These are phyloP conservation scores for Aspergillus leporis DNA, from an alignment of 495 filamentous ascomycete genomes.

Conservation along the genomic window DNA sequence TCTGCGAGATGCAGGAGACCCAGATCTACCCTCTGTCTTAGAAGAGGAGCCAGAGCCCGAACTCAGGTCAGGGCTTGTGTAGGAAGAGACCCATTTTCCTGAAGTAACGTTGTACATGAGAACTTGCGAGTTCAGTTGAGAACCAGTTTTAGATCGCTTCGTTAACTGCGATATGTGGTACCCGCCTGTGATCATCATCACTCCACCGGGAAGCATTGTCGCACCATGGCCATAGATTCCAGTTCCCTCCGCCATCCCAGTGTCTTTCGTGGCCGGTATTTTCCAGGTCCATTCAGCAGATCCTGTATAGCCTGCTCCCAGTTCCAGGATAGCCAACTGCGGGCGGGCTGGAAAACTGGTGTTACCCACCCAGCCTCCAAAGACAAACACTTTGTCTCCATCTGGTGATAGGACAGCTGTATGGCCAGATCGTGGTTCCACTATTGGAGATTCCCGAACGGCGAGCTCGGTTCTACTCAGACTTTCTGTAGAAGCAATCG, in stretches of 20 bases:
- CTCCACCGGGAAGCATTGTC: slow-evolving; percentile 75
- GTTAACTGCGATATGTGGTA: slow-evolving; percentile 61
- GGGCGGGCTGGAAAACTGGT: slow-evolving; percentile 70
- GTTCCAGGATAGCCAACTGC: slow-evolving; percentile 71
- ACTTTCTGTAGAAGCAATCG: slow-evolving; percentile 50
- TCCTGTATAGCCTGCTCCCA: slow-evolving; percentile 71
- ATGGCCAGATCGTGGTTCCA: slow-evolving; percentile 86
- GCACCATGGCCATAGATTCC: slow-evolving; percentile 88
- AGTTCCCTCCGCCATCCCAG: slow-evolving; percentile 45
- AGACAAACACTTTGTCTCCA: slow-evolving; percentile 69
- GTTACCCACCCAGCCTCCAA: slow-evolving; percentile 92
- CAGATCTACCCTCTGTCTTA: neutral
- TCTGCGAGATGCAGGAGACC: slow-evolving; percentile 46
- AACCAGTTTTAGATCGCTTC: slow-evolving; percentile 38
- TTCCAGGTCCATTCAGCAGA: slow-evolving; percentile 72
- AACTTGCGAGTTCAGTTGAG: slow-evolving; percentile 41
- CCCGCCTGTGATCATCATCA: slow-evolving; percentile 89
- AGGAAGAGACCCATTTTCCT: slow-evolving; percentile 66
- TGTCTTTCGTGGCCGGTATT: slow-evolving; percentile 49
- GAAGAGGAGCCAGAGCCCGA: neutral
- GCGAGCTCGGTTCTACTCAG: slow-evolving; percentile 49
- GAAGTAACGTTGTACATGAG: slow-evolving; percentile 82
- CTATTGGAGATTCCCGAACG: slow-evolving; percentile 31
- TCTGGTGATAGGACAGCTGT: slow-evolving; percentile 77
- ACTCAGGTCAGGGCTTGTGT: slow-evolving; percentile 57